Conservation (phyloP, 306 rosid species). For the Pterocarpus macrocarpus region DNA sequence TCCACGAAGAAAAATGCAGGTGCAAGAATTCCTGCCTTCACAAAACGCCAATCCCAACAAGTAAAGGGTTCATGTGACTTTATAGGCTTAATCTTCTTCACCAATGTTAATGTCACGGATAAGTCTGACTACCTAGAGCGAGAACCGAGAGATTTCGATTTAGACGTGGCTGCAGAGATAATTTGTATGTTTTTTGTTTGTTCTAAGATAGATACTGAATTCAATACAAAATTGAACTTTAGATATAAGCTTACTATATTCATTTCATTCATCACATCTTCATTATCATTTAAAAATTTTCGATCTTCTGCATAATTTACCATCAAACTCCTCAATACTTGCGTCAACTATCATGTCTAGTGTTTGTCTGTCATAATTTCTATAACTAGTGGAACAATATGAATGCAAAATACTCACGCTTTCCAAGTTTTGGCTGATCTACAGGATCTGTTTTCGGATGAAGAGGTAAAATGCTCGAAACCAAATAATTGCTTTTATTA, state of each 20-base stretch:
- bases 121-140: constrained; percentile 23
- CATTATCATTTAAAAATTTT: neutral
- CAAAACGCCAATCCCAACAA: constrained; percentile 45
- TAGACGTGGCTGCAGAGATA: constrained; percentile 41
- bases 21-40: constrained; percentile 57
- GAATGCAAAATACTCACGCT: neutral
- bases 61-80: constrained; percentile 64
- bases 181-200: too few relatives aligned
- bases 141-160: constrained; percentile 36
- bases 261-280: neutral
- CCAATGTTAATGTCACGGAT: constrained; percentile 37
- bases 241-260: neutral
- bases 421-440: constrained; percentile 30
- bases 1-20: constrained; percentile 53
- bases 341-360: neutral
- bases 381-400: neutral
- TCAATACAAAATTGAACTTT: neutral
- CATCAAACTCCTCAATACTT: neutral
- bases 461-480: neutral
- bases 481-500: neutral
- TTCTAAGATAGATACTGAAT: neutral
- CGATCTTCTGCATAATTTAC: neutral
- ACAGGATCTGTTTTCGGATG: neutral
- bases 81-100: constrained; percentile 50
- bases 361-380: too few relatives aligned